phyloP scores from a whole-genome alignment of 441 rosid genomes.

The California macrophylla region DNA sequence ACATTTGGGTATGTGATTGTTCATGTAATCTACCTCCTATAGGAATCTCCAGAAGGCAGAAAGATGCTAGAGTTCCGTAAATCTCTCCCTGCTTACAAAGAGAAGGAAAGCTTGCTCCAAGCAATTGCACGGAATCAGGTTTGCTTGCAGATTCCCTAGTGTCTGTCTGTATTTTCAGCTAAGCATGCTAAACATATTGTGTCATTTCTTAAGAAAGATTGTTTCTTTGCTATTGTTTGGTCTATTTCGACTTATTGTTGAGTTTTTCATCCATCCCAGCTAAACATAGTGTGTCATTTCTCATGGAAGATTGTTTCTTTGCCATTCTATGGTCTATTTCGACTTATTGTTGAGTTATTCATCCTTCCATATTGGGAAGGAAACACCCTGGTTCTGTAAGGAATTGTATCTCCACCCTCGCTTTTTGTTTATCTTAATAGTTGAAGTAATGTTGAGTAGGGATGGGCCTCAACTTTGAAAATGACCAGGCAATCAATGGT shows the following conservation, averaged over 20 bases:
- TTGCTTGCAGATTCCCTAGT: not conserved
- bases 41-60: constrained; percentile 94
- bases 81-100: constrained; percentile 78
- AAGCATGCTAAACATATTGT: not conserved
- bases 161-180: not conserved
- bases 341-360: not conserved
- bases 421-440: not conserved
- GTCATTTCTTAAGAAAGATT: not conserved
- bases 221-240: not conserved
- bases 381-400: constrained; percentile 1
- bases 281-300: not conserved
- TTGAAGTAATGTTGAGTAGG: not conserved
- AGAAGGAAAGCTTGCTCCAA: constrained; percentile 85
- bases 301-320: not conserved
- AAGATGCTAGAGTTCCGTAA: constrained; percentile 69
- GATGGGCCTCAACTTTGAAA: not conserved
- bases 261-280: not conserved
- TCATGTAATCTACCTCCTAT: constrained; percentile 12
- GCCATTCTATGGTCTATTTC: not conserved
- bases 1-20: not conserved
- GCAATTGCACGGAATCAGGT: constrained; percentile 98
- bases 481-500: not conserved
- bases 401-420: not conserved
- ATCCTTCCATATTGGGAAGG: not conserved
- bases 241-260: not conserved